A percentile compares a stretch with the other conserved stretches of the same genome.
phyloP scores from a whole-genome alignment of 2,329 filamentous ascomycete species.

The Phyllosticta citribraziliensis region DNA sequence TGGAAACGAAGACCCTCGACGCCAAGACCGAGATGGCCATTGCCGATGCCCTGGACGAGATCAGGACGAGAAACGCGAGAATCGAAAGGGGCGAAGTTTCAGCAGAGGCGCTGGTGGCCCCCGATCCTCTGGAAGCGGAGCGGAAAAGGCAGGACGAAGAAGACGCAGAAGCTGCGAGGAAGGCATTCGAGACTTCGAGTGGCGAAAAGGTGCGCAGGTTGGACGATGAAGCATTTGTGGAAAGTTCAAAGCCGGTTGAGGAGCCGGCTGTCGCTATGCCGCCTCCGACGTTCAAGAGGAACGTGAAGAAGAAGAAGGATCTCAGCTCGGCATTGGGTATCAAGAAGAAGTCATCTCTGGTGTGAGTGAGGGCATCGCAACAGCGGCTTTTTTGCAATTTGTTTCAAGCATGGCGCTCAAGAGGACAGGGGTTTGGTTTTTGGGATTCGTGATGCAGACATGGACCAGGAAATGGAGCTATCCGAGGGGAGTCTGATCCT shows the following conservation, averaged over 20 bases:
- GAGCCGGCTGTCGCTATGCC: slow-evolving; percentile 22
- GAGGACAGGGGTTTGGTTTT: background rate
- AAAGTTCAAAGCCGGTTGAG: slow-evolving; percentile 21
- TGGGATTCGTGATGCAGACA: background rate
- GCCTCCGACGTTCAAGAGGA: slow-evolving; percentile 59
- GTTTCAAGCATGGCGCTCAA: background rate
- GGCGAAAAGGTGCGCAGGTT: slow-evolving; percentile 12
- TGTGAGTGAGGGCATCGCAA: background rate
- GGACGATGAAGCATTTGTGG: slow-evolving; percentile 16
- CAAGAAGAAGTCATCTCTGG: slow-evolving; percentile 57
- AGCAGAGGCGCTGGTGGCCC: slow-evolving; percentile 48
- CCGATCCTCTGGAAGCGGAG: slow-evolving; percentile 43
- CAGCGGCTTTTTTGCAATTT: background rate
- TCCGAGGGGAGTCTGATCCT: background rate
- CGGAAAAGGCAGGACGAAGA: slow-evolving; percentile 62
- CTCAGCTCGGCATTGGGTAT: slow-evolving; percentile 66
- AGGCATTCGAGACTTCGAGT: slow-evolving; percentile 53
- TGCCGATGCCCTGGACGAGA: slow-evolving; percentile 91
- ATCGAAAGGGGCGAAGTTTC: slow-evolving; percentile 65
- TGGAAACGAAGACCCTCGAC: slow-evolving; percentile 88
- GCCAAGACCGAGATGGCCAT: slow-evolving; percentile 94
- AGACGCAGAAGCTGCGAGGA: slow-evolving; percentile 69
- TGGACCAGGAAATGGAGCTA: background rate
- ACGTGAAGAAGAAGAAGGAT: slow-evolving; percentile 81
- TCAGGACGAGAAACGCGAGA: slow-evolving; percentile 80